Evolutionary conservation across 306 rosid genomes (phyloP).

Genomic region (Quercus alba): DNA sequence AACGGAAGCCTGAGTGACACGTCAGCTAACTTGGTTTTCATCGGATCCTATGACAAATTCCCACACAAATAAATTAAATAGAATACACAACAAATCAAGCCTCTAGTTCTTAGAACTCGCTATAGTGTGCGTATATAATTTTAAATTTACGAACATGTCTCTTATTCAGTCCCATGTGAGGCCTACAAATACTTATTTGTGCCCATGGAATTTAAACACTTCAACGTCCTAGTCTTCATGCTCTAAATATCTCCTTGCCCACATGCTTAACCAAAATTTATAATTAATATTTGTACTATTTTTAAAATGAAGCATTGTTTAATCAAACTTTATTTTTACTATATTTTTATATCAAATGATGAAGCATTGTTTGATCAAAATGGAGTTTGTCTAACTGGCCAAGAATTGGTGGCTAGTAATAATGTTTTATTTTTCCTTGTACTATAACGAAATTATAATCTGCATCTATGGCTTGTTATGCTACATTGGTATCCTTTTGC

Average conservation of each 20-base stretch:
- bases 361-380: conserved; percentile 12
- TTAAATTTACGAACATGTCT: conserved; percentile 9
- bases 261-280: conserved; percentile 39
- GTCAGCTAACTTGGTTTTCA: not conserved
- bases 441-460: not conserved
- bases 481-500: too few relatives aligned
- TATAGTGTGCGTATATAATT: not conserved
- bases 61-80: not conserved
- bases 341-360: not conserved
- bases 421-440: not conserved
- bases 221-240: not conserved
- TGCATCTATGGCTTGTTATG: not conserved
- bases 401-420: not conserved
- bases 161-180: conserved; percentile 41
- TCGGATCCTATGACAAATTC: conserved; percentile 10
- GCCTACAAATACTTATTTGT: conserved; percentile 26
- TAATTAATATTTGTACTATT: conserved; percentile 2
- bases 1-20: conserved; percentile 20
- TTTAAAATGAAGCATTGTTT: conserved; percentile 11
- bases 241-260: conserved; percentile 30
- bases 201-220: conserved; percentile 21
- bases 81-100: not conserved
- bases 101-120: not conserved
- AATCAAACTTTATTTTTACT: not conserved
- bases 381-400: conserved; percentile 25